phyloP scores from a whole-genome alignment of 108 stramenopile genomes.

The Tribonema minus region DNA sequence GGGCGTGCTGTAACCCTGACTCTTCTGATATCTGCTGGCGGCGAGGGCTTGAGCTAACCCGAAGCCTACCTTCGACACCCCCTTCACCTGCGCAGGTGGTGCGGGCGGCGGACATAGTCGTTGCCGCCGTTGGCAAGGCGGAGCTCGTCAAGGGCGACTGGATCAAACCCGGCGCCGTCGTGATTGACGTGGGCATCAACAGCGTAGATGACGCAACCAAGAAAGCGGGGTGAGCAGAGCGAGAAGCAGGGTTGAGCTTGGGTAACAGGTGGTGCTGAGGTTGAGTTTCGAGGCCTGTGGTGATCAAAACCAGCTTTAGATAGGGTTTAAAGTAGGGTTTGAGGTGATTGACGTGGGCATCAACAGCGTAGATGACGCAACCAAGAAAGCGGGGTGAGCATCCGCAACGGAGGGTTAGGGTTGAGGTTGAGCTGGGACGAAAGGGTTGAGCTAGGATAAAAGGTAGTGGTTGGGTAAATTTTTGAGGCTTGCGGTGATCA shows the following conservation, averaged over 20 bases:
- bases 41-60: neutral
- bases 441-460: no score
- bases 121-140: slow-evolving; percentile 87
- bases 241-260: no score
- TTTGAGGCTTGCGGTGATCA: no score
- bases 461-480: no score
- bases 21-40: no score
- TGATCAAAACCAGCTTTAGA: no score
- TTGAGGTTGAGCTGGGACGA: neutral
- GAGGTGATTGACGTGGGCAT: slow-evolving; percentile 98
- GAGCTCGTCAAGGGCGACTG: slow-evolving; percentile 76
- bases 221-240: slow-evolving; percentile 31
- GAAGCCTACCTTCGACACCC: neutral
- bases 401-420: no score
- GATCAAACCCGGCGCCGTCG: slow-evolving; percentile 91
- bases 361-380: slow-evolving; percentile 68
- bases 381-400: slow-evolving; percentile 41
- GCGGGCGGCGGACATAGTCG: slow-evolving; percentile 83
- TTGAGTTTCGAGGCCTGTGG: no score
- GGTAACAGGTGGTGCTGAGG: no score
- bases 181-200: slow-evolving; percentile 98
- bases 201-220: slow-evolving; percentile 57
- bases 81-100: slow-evolving; percentile 46
- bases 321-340: slow-evolving; percentile 92
- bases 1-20: no score